phyloP scores from a whole-genome alignment of 108 stramenopile genomes.

The Schizochytrium sp. region DNA sequence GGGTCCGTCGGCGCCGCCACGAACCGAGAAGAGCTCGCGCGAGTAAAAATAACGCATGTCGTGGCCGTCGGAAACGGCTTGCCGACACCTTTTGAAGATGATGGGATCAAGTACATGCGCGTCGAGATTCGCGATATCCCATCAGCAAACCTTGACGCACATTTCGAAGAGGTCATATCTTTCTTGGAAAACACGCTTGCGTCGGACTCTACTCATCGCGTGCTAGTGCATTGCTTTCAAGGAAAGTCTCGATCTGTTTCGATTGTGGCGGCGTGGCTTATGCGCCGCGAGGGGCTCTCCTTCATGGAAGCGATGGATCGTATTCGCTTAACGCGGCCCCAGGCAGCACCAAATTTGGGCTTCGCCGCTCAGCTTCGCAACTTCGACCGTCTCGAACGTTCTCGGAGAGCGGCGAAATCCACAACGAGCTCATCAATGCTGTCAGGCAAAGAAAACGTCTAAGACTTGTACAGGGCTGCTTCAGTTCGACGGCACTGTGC shows the following conservation, averaged over 20 bases:
- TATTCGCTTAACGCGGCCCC: neutral
- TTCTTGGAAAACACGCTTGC: neutral
- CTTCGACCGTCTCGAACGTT: neutral
- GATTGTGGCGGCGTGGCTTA: neutral
- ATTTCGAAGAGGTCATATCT: neutral
- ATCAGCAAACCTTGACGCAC: neutral
- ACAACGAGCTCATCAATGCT: too few species aligned
- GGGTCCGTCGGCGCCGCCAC: neutral
- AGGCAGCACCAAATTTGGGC: neutral
- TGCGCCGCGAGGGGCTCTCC: neutral
- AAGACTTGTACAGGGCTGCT: too few species aligned
- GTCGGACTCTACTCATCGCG: neutral
- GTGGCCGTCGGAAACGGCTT: neutral
- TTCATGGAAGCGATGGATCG: neutral
- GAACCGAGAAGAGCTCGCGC: neutral
- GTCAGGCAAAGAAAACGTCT: too few species aligned
- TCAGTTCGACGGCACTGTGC: too few species aligned
- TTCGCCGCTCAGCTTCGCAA: neutral
- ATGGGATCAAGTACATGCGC: neutral
- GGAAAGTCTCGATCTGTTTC: neutral
- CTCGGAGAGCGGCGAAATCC: neutral
- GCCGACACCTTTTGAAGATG: neutral
- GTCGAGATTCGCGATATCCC: neutral
- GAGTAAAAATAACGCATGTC: neutral
- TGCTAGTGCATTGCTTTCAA: neutral